Conservation (phyloP, 2,329 filamentous ascomycete species). For the Berkeleyomyces rouxiae region DNA sequence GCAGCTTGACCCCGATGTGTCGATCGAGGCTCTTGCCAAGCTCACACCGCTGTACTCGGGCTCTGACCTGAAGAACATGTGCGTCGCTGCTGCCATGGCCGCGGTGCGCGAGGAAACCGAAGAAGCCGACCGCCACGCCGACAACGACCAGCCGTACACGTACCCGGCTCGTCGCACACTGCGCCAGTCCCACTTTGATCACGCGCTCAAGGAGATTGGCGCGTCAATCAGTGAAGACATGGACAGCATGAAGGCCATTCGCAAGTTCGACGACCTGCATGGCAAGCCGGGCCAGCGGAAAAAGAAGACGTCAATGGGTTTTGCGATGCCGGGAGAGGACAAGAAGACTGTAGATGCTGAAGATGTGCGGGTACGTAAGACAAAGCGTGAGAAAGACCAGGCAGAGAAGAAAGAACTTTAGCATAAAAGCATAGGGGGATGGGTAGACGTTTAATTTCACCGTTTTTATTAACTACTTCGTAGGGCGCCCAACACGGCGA, state of each 20-base stretch:
- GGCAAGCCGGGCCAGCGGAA: constrained; percentile 43
- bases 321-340: constrained; percentile 28
- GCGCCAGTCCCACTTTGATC: constrained; percentile 58
- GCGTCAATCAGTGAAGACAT: constrained; percentile 92
- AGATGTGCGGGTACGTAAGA: constrained; percentile 29
- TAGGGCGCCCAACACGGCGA: too few relatives aligned
- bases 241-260: constrained; percentile 66
- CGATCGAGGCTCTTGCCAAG: constrained; percentile 44
- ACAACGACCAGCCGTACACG: constrained; percentile 13
- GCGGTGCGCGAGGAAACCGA: constrained; percentile 58
- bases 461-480: neutral
- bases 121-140: constrained; percentile 23
- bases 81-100: constrained; percentile 62
- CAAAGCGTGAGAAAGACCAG: neutral
- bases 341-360: constrained; percentile 25
- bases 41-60: constrained; percentile 65
- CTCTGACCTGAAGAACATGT: constrained; percentile 69
- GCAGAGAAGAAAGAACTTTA: neutral
- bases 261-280: constrained; percentile 92
- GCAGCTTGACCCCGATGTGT: constrained; percentile 41
- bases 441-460: neutral
- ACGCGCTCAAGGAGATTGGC: constrained; percentile 72
- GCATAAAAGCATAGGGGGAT: neutral
- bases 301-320: constrained; percentile 39
- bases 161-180: constrained; percentile 27